Evolutionary conservation across 805 yeast species (phyloP).

Genomic region (Debaryomyces maramus): DNA sequence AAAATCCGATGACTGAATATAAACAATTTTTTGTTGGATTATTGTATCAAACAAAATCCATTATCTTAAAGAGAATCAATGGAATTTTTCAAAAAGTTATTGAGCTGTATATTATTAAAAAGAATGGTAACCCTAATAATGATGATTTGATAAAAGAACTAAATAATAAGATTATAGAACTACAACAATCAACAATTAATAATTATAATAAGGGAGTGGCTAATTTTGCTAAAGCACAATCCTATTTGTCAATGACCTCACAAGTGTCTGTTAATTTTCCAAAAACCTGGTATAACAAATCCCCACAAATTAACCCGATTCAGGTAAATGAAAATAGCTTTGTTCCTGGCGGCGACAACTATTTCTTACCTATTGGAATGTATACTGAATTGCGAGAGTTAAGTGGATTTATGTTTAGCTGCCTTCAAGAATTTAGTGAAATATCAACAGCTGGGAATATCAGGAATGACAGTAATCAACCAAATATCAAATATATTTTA

Average conservation of each 20-base stretch:
- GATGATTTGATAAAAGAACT: constrained; percentile 10
- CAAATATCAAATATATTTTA: constrained; percentile 9
- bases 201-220: constrained; percentile 24
- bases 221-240: constrained; percentile 26
- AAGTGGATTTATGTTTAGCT: constrained; percentile 28
- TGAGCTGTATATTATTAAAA: constrained; percentile 19
- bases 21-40: constrained; percentile 15
- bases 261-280: constrained; percentile 31
- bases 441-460: not conserved
- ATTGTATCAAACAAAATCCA: constrained; percentile 28
- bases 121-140: constrained; percentile 1
- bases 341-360: constrained; percentile 24
- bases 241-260: constrained; percentile 18
- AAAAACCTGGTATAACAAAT: constrained; percentile 27
- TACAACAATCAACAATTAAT: constrained; percentile 26
- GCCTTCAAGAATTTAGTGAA: constrained; percentile 34
- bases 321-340: constrained; percentile 14
- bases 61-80: constrained; percentile 33
- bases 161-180: constrained; percentile 23
- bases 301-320: constrained; percentile 12
- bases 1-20: not conserved
- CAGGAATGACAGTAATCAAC: constrained; percentile 7
- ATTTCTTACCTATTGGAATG: constrained; percentile 38
- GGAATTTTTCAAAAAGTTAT: constrained; percentile 22
- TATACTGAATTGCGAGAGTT: constrained; percentile 36